Percentiles rank a stretch among this genome's conserved stretches.
These are phyloP conservation scores for Stephanodiscus triporus DNA, from an alignment of 108 stramenopile genomes.

Conservation along the genomic window DNA sequence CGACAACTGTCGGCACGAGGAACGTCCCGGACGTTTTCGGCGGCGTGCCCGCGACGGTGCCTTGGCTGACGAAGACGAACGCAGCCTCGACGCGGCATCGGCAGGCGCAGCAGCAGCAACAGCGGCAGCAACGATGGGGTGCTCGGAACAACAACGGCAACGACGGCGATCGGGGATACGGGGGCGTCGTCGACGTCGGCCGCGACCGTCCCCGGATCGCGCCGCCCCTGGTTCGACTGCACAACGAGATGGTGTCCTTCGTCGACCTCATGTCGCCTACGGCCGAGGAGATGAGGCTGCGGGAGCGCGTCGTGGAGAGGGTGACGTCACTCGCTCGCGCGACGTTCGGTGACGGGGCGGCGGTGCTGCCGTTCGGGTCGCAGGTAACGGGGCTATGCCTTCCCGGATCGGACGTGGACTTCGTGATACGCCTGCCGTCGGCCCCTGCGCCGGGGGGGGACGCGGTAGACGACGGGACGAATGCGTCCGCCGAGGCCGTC, in stretches of 20 bases:
- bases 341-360: constrained; percentile 42
- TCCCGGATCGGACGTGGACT: constrained; percentile 88
- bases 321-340: constrained; percentile 52
- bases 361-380: constrained; percentile 91
- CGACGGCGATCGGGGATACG: constrained; percentile 43
- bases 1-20: not conserved
- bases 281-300: constrained; percentile 60
- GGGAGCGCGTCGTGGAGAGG: constrained; percentile 57
- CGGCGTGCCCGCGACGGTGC: not conserved
- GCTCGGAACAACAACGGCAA: not conserved
- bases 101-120: not conserved
- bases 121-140: constrained; percentile 4
- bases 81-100: not conserved
- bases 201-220: constrained; percentile 10
- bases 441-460: constrained; percentile 2
- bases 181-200: constrained; percentile 47
- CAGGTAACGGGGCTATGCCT: constrained; percentile 87
- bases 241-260: constrained; percentile 97
- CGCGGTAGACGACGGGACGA: constrained; percentile 6
- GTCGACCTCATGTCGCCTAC: constrained; percentile 86
- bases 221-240: constrained; percentile 72
- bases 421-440: constrained; percentile 57
- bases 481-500: not conserved
- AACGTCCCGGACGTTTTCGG: no score
- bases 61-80: not conserved